A percentile compares a stretch with the other conserved stretches of the same genome.
Conservation (phyloP, 108 stramenopile genomes). For the Chaetoceros muelleri region DNA sequence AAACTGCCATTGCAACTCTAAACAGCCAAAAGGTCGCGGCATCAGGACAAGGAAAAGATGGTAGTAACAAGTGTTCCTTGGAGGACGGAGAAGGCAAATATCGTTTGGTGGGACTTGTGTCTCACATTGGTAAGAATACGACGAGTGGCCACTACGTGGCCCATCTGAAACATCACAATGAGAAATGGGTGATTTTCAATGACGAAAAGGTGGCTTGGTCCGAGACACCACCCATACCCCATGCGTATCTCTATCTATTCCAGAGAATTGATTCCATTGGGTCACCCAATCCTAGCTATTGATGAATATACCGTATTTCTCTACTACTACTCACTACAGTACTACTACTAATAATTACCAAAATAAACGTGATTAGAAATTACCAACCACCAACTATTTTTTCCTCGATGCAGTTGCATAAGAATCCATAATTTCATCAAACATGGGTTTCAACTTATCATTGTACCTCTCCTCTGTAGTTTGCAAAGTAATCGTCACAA, state of each 20-base stretch:
- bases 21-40: slow-evolving; percentile 14
- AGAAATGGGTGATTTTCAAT: slow-evolving; percentile 96
- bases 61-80: slow-evolving; percentile 22
- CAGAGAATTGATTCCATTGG: slow-evolving; percentile 48
- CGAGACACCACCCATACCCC: slow-evolving; percentile 69
- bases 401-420: no score
- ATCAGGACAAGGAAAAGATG: background rate
- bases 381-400: no score
- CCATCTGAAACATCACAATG: slow-evolving; percentile 84
- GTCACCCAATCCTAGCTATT: slow-evolving; percentile 24
- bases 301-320: slow-evolving; percentile 6
- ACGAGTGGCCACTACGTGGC: slow-evolving; percentile 97
- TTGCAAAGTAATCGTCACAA: slow-evolving; percentile 67
- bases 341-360: no score
- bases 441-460: slow-evolving; percentile 24
- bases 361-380: no score
- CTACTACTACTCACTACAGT: no score
- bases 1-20: slow-evolving; percentile 75
- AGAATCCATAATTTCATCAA: slow-evolving; percentile 55
- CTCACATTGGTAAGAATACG: slow-evolving; percentile 97
- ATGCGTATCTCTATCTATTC: slow-evolving; percentile 90
- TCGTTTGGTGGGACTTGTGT: slow-evolving; percentile 82
- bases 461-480: slow-evolving; percentile 49
- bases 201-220: slow-evolving; percentile 95
- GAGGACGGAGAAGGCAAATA: slow-evolving; percentile 89